Base-by-base conservation (phyloP, 352 stramenopile species). In the Globisporangium okanoganense region DNA sequence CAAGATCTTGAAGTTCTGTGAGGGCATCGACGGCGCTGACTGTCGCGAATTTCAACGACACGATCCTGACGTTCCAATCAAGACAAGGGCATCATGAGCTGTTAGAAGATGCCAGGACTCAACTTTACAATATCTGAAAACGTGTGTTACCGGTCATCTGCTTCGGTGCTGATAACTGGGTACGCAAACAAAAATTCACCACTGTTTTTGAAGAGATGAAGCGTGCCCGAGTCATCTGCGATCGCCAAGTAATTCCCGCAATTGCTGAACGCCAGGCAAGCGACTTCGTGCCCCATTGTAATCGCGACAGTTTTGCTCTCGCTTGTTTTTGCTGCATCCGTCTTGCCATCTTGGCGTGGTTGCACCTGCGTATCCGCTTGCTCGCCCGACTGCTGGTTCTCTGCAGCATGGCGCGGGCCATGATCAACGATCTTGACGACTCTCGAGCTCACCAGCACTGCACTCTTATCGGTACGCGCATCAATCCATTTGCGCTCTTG, bases 201-300 rank as follows among this genome's bases (percentile, higher is more conserved):
- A 10, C 53, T 63, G 45, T 14, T 67, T 5, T 69, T 76, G n/a
- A 73, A 74, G 5, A 81, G 48, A 51, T 61, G 69, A 20, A 81
- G 16, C 9, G 38, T 56, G 22, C 68, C 70, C 24, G 59, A 29
- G 5, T 29, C 47, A 31, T 81, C 68, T 58, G 65, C 68, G 18
- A 79, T 44, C 14, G 73, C 73, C 18, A 81, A 20, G 25, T 67
- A 78, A 2, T 51, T 52, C 12, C 73, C 70, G 53, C 71, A 78
- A n/a, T 35, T 50, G 36, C 71, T 81, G 20, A 81, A 74, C 9
- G 68, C 57, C 55, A 79, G 48, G 13, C 65, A 69, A 52, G 60
- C 33, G 16, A 77, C 65, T 13, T 56, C 41, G 24, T 67, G 40
- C 12, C 49, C 36, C 0, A 64, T 8, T 22, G 38, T 9, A 31